These are phyloP conservation scores for Didymella arachidicola DNA, from an alignment of 2,329 filamentous ascomycete genomes.

Conservation along the genomic window DNA sequence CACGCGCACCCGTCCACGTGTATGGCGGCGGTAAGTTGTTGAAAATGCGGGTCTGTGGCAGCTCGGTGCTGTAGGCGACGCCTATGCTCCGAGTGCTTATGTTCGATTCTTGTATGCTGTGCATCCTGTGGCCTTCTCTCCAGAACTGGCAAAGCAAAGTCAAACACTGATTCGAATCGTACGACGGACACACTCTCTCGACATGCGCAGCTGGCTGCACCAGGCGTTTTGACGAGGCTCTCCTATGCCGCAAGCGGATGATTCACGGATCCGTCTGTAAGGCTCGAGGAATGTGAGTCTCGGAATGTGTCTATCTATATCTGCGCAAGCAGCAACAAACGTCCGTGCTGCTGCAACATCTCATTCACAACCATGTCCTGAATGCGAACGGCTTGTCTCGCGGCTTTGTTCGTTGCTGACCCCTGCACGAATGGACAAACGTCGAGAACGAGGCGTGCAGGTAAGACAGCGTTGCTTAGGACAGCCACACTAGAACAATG, in stretches of 20 bases:
- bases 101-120: conserved; percentile 20
- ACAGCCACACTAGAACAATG: conserved; percentile 1
- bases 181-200: conserved; percentile 3
- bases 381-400: conserved; percentile 31
- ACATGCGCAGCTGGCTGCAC: conserved; percentile 6
- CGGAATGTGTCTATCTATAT: conserved; percentile 32
- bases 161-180: neutral
- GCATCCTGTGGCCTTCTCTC: conserved; percentile 4
- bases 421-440: conserved; percentile 10
- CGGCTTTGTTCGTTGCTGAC: conserved; percentile 27
- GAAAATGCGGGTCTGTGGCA: conserved; percentile 28
- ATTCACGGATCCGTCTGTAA: conserved; percentile 19
- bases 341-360: conserved; percentile 6
- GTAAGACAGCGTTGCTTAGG: conserved; percentile 9
- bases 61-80: conserved; percentile 19
- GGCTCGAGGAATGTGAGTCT: conserved; percentile 28
- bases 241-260: conserved; percentile 24
- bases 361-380: conserved; percentile 28
- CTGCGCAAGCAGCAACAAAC: conserved; percentile 23
- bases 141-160: neutral
- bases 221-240: conserved; percentile 11
- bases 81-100: conserved; percentile 24
- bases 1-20: conserved; percentile 33
- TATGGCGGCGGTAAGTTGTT: conserved; percentile 44
- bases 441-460: conserved; percentile 13